Evolutionary conservation across 140 eudicot genomes (phyloP).

Genomic region (Anethum foeniculum): DNA sequence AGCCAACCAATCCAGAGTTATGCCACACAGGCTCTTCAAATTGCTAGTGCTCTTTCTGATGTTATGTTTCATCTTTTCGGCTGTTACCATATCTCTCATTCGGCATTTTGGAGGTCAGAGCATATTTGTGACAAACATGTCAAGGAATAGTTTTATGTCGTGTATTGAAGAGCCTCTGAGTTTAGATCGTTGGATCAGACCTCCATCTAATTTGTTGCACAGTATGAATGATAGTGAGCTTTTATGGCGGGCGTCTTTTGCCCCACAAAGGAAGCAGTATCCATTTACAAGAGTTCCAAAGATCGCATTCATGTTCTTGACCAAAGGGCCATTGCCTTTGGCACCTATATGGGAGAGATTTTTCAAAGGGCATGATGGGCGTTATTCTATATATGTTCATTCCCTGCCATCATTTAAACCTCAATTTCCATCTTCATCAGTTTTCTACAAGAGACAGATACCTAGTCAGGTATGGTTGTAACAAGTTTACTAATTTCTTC

Average conservation of each 20-base stretch:
- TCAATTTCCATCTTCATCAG: constrained; percentile 19
- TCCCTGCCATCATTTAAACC: constrained; percentile 25
- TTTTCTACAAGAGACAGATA: constrained; percentile 34
- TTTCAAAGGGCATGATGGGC: constrained; percentile 22
- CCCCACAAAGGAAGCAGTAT: constrained; percentile 20
- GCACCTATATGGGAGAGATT: constrained; percentile 39
- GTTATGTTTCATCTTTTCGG: constrained; percentile 34
- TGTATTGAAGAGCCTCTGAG: constrained; percentile 24
- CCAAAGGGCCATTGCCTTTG: constrained; percentile 37
- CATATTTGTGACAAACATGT: constrained; percentile 24
- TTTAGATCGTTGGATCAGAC: constrained; percentile 28
- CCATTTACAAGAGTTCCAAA: constrained; percentile 30
- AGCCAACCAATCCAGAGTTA: constrained; percentile 41
- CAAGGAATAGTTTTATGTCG: constrained; percentile 23
- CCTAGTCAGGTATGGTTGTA: constrained; percentile 30
- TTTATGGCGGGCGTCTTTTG: constrained; percentile 33
- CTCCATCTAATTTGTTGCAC: constrained; percentile 24
- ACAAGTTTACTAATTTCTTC: not conserved
- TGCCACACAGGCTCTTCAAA: constrained; percentile 43
- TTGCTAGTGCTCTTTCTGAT: constrained; percentile 41
- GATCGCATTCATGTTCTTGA: constrained; percentile 42
- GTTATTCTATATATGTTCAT: constrained; percentile 28
- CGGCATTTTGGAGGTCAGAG: constrained; percentile 37
- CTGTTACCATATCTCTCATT: constrained; percentile 42
- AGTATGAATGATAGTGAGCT: constrained; percentile 28